These are phyloP conservation scores for Rubroshorea leprosula DNA, from an alignment of 345 rosid genomes.

Conservation along the genomic window DNA sequence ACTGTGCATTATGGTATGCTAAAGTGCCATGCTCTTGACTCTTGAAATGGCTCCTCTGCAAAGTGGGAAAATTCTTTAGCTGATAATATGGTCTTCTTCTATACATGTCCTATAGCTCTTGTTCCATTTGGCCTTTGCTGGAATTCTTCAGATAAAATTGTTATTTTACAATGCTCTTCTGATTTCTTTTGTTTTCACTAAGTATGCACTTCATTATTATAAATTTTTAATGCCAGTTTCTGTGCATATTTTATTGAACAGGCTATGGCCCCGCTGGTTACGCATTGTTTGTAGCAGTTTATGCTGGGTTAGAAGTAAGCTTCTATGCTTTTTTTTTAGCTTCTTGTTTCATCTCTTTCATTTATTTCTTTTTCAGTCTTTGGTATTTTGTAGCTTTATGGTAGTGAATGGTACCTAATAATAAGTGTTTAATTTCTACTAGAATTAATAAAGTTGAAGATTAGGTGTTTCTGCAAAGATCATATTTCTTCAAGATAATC, in stretches of 20 bases:
- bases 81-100: no score
- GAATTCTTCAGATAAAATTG: not conserved
- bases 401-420: not conserved
- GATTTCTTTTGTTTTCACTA: not conserved
- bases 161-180: not conserved
- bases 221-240: constrained; percentile 13
- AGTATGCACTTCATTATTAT: constrained; percentile 1
- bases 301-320: constrained; percentile 91
- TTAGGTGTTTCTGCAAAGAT: no score
- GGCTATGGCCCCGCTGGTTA: constrained; percentile 96
- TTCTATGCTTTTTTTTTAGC: constrained; percentile 9
- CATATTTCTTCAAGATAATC: no score
- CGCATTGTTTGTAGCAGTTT: constrained; percentile 83
- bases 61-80: no score
- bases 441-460: no score
- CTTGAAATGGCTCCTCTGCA: no score
- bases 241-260: constrained; percentile 25
- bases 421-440: no score
- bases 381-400: not conserved
- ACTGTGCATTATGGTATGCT: no score
- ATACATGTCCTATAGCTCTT: no score
- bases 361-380: not conserved
- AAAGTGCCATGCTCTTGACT: no score
- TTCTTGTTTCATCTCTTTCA: not conserved
- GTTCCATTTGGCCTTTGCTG: not conserved